Conservation (phyloP, 2,329 filamentous ascomycete genomes). For the Monosporascus sp. region DNA sequence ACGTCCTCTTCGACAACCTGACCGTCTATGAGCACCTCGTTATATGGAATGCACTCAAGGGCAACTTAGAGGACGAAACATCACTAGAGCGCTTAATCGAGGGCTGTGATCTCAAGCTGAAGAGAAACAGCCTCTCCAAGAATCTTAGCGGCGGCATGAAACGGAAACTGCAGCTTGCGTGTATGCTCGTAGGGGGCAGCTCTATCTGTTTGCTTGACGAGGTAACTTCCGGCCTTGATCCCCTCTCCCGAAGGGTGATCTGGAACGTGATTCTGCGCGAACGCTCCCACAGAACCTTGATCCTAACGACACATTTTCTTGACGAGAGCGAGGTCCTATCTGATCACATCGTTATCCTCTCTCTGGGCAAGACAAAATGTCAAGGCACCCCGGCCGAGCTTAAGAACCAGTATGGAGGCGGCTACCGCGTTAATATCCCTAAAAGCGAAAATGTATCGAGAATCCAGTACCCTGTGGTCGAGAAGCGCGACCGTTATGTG, state of each 20-base stretch:
- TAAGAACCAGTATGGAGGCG: constrained; percentile 24
- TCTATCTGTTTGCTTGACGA: constrained; percentile 67
- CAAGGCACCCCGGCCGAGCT: constrained; percentile 24
- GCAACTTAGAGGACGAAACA: constrained; percentile 38
- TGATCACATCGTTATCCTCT: constrained; percentile 22
- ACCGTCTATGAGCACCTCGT: constrained; percentile 66
- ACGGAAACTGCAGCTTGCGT: constrained; percentile 68
- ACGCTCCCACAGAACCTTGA: constrained; percentile 19
- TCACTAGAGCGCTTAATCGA: constrained; percentile 48
- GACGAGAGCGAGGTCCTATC: constrained; percentile 23
- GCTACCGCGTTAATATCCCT: constrained; percentile 25
- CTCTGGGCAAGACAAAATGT: constrained; percentile 21
- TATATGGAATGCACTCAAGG: constrained; percentile 67
- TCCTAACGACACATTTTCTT: constrained; percentile 24
- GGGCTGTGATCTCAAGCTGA: constrained; percentile 61
- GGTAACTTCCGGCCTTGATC: constrained; percentile 68
- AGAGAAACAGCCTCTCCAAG: constrained; percentile 54
- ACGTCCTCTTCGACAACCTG: constrained; percentile 69
- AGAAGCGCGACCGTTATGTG: constrained; percentile 45
- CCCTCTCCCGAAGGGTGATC: constrained; percentile 51
- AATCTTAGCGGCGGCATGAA: constrained; percentile 73
- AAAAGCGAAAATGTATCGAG: constrained; percentile 15
- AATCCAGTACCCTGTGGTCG: constrained; percentile 14
- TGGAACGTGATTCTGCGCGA: constrained; percentile 23
- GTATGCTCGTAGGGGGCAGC: constrained; percentile 74